Base-by-base conservation (phyloP, 1,284 basidiomycete genomes). In the Apiotrichum montevideense region DNA sequence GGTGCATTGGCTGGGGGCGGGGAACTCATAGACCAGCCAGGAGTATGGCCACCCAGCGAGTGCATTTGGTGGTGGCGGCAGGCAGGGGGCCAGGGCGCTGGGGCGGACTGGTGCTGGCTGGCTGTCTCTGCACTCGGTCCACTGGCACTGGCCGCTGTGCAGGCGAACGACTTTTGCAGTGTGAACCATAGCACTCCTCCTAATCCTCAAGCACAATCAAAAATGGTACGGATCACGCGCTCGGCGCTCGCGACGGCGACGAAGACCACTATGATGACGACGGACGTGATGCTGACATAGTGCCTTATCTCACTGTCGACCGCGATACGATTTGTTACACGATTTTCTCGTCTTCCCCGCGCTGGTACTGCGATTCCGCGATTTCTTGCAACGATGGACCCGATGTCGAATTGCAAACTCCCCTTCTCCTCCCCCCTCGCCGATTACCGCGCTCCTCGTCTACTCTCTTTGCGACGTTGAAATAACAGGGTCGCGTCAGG, bases 401-500 rank as follows among this genome's bases (percentile, higher is more conserved):
- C 21, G 21, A 21, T 21, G 21, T 21, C 21, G 21, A 21, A 21
- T 21, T 21, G 21, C 21, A 21, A 21, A 21, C 21, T n/a, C 21
- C 21, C 29, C 39, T 11, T 5, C n/a, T 15, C 48, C 33, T 35
- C 48, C 6, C 21, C 35, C 6, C 21, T 50, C 39, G 8, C 21
- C 21, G 21, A 21, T 21, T 21, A 21, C 21, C 21, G 21, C 21
- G 21, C 21, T 21, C 21, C 21, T 21, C 48, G 9, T 13, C 29
- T 33, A 4, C 5, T 11, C 39, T 42, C 40, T 39, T 21, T 21
- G 21, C 21, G 21, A 13, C 37, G 13, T 39, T 6, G 6, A 14
- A 42, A 42, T 42, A 57, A 53, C 80, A 97, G 95, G 96, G 96
- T 81, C 93, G 95, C 76, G 95, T 99, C 82, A 90, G 95, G 77